Conservation (phyloP, 1,284 basidiomycete species). For the Boletus semigastroideus region DNA sequence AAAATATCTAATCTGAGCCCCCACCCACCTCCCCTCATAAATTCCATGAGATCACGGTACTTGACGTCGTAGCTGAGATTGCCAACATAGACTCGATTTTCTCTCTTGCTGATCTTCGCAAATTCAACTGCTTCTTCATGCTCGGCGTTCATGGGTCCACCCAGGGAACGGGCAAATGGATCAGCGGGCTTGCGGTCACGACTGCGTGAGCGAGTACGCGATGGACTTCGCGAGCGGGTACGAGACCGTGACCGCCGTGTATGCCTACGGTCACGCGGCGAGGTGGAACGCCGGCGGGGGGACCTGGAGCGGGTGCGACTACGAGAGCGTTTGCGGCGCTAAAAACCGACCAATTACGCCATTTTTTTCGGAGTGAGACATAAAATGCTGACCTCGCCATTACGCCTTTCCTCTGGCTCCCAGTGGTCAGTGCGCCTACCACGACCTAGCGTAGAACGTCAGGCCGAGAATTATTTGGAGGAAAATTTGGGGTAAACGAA, state of each 20-base stretch:
- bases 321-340: constrained; percentile 58
- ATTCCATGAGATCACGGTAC: constrained; percentile 96
- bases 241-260: constrained; percentile 52
- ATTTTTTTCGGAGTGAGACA: background rate
- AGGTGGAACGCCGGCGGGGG: constrained; percentile 58
- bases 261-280: constrained; percentile 51
- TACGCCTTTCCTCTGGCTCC: constrained; percentile 72
- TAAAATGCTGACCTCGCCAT: constrained; percentile 51
- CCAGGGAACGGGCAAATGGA: constrained; percentile 74
- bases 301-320: constrained; percentile 63
- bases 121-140: constrained; percentile 88
- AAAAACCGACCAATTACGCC: constrained; percentile 23
- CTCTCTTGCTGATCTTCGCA: constrained; percentile 91
- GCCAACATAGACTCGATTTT: constrained; percentile 97
- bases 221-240: constrained; percentile 52
- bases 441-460: constrained; percentile 31
- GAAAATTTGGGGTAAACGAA: constrained; percentile 32
- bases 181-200: constrained; percentile 64
- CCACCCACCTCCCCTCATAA: constrained; percentile 98
- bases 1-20: constrained; percentile 54
- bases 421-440: constrained; percentile 64
- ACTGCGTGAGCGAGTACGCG: constrained; percentile 59
- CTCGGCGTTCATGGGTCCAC: constrained; percentile 89
- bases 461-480: background rate
- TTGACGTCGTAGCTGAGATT: constrained; percentile 98